Percentiles rank a stretch among this genome's conserved stretches.
phyloP scores from a whole-genome alignment of 164 flowering plant genomes.

The Santalum album region DNA sequence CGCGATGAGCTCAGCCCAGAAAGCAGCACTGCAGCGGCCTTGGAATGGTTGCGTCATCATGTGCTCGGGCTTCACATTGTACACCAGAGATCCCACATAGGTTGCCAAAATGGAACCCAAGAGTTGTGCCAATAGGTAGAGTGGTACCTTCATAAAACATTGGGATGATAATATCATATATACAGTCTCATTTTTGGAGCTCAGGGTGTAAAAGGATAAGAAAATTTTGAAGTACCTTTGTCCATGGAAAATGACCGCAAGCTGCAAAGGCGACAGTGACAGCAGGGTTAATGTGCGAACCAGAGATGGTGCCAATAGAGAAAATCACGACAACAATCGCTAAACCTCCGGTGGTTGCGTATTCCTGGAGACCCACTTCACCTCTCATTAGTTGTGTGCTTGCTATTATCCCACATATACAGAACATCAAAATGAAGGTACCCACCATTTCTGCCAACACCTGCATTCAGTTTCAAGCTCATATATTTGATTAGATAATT shows the following conservation, averaged over 20 bases:
- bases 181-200: too few relatives aligned
- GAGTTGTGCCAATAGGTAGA: slow-evolving; percentile 55
- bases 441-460: slow-evolving; percentile 64
- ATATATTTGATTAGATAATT: not conserved
- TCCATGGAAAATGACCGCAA: slow-evolving; percentile 62
- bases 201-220: too few relatives aligned
- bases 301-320: slow-evolving; percentile 66
- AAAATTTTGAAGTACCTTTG: slow-evolving; percentile 29
- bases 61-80: slow-evolving; percentile 39
- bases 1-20: slow-evolving; percentile 66
- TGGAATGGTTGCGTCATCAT: slow-evolving; percentile 46
- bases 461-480: slow-evolving; percentile 28
- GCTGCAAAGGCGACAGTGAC: slow-evolving; percentile 60
- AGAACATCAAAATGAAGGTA: slow-evolving; percentile 58
- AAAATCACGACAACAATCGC: slow-evolving; percentile 42
- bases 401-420: slow-evolving; percentile 54
- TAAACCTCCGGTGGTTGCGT: slow-evolving; percentile 62
- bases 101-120: slow-evolving; percentile 56
- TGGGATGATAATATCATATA: too few relatives aligned
- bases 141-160: slow-evolving; percentile 51
- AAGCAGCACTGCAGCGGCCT: slow-evolving; percentile 39
- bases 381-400: slow-evolving; percentile 32
- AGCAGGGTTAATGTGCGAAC: slow-evolving; percentile 82
- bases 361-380: slow-evolving; percentile 49
- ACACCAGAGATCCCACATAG: slow-evolving; percentile 36